Percentiles rank a stretch among this genome's conserved stretches.
These are phyloP conservation scores for Colletotrichum limetticola DNA, from an alignment of 2,329 filamentous ascomycete genomes.

Conservation along the genomic window DNA sequence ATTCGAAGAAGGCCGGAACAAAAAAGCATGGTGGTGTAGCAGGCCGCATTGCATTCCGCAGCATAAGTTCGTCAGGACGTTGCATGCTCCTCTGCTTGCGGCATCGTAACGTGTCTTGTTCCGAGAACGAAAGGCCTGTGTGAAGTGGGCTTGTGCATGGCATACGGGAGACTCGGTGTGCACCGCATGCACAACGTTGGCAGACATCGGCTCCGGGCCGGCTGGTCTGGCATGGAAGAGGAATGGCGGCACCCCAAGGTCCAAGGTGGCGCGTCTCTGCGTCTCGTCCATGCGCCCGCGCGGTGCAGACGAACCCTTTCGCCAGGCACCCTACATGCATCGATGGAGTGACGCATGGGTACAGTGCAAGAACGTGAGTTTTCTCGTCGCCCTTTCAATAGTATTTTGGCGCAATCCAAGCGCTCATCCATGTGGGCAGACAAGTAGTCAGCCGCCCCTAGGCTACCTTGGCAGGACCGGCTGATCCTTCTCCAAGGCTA, in stretches of 20 bases:
- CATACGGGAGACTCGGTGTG: slow-evolving; percentile 23
- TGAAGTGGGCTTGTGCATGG: slow-evolving; percentile 1
- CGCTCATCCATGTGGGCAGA: slow-evolving; percentile 16
- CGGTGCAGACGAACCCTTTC: slow-evolving; percentile 5
- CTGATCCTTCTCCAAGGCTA: slow-evolving; percentile 6
- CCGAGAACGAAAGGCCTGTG: slow-evolving; percentile 9
- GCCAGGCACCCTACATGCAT: slow-evolving; percentile 1
- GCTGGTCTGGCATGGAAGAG: neutral
- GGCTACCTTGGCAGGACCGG: slow-evolving; percentile 16
- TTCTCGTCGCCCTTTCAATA: slow-evolving; percentile 17
- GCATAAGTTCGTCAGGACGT: neutral
- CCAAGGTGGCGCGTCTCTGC: slow-evolving; percentile 1
- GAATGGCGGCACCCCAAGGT: slow-evolving; percentile 2
- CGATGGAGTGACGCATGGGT: neutral
- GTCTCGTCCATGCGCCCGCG: slow-evolving; percentile 15
- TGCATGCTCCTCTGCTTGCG: neutral
- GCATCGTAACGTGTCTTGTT: slow-evolving; percentile 1
- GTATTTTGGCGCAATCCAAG: slow-evolving; percentile 4
- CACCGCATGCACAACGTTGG: slow-evolving; percentile 24
- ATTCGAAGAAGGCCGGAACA: neutral
- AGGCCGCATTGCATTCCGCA: neutral
- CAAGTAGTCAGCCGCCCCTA: slow-evolving; percentile 13
- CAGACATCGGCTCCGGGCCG: slow-evolving; percentile 20
- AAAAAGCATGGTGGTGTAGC: neutral
- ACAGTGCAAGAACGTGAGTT: neutral